Percentiles rank a stretch among this genome's conserved stretches.
phyloP scores from a whole-genome alignment of 2,329 filamentous ascomycete genomes.

The Apiospora aurea region DNA sequence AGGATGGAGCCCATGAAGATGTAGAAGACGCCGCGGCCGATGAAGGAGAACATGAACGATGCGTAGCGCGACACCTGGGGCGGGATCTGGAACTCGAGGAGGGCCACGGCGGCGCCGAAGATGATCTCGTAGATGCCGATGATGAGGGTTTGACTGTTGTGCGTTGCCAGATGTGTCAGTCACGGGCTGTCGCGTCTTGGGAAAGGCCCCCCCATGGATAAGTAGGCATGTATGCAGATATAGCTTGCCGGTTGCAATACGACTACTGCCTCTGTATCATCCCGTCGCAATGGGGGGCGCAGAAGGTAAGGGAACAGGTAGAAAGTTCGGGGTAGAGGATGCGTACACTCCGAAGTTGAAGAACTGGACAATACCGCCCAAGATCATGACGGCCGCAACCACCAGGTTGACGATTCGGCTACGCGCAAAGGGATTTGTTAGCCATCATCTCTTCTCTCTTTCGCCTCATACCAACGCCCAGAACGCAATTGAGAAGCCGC shows the following conservation, averaged over 20 bases:
- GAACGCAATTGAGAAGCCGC: not conserved
- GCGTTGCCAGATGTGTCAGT: constrained; percentile 18
- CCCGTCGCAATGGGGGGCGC: not conserved
- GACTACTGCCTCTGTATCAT: not conserved
- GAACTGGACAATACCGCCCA: constrained; percentile 81
- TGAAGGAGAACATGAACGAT: constrained; percentile 96
- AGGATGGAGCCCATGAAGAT: constrained; percentile 91
- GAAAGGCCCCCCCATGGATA: not conserved
- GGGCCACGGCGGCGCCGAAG: constrained; percentile 81
- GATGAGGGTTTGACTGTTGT: constrained; percentile 71
- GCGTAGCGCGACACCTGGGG: constrained; percentile 92
- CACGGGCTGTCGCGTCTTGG: not conserved
- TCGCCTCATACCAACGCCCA: not conserved
- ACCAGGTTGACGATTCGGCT: constrained; percentile 96
- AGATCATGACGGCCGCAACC: constrained; percentile 84
- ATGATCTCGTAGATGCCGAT: constrained; percentile 87
- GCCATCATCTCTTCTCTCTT: constrained; percentile 11
- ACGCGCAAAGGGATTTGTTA: constrained; percentile 37
- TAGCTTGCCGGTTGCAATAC: not conserved
- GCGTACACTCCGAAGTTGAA: constrained; percentile 68
- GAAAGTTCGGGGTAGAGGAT: constrained; percentile 37
- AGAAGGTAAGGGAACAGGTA: constrained; percentile 48
- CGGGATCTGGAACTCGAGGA: constrained; percentile 93
- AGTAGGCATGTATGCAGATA: not conserved
- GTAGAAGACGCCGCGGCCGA: constrained; percentile 96